Base-by-base conservation (phyloP, 2,329 filamentous ascomycete genomes). In the Phialocephala subalpina region DNA sequence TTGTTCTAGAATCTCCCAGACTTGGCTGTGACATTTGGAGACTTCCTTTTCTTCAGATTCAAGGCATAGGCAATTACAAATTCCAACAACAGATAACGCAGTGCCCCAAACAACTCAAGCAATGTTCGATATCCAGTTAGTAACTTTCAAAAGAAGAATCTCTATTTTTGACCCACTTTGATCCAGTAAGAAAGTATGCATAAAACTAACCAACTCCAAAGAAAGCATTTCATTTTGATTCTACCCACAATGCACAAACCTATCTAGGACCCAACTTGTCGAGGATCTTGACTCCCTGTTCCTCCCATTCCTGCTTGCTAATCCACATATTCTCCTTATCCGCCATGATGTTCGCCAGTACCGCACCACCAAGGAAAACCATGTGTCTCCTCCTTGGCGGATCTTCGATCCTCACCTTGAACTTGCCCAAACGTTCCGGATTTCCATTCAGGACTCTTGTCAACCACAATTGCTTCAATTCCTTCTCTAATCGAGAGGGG, bases 311-410 rank as follows among this genome's bases (percentile, higher is more conserved):
- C 76, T 92, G 87, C 85, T 69, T 70, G 9, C 58, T 60, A n/a
- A 70, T 94, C 96, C 96, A 99, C 96, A 98, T 98, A 79, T 91
- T 92, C 80, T 97, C 93, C 83, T 97, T 98, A 82, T 98, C 94
- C 55, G 96, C 94, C 92, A 99, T 98, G 80, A 99, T 97, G 79
- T 98, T 98, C 74, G 96, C 96, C 75, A 99, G 84, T 69, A 99
- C 96, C 29, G 96, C 96, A 74, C 96, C 96, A 65, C 96, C 96
- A 63, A 99, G 82, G 86, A 99, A 98, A n/a, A 99, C 96, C 94
- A 99, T 98, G 84, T 99, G 96, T 80, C 95, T 87, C 82, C 96
- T 88, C 81, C 96, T 88, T 38, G 96, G 96, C 60, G 96, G 96
- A 79, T 99, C 96, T 80, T 99, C 96, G 84, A 99, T 98, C 80